Evolutionary conservation across 208 protist species (phyloP).

Genomic region (Sergeia podlipaevii): DNA sequence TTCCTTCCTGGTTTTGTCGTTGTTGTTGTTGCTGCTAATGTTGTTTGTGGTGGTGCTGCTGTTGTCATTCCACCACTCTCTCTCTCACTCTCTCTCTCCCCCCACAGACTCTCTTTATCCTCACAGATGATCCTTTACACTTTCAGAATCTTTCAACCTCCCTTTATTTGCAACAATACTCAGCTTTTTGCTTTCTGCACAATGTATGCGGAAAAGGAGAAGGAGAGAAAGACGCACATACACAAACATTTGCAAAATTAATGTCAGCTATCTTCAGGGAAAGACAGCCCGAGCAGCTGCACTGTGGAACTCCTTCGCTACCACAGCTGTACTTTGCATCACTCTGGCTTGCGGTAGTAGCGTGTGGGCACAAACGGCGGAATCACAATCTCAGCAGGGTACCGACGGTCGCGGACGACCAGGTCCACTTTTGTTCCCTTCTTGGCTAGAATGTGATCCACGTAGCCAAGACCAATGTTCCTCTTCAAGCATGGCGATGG

Average conservation of each 20-base stretch:
- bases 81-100: constrained; percentile 2
- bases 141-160: too few species aligned
- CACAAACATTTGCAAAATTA: too few species aligned
- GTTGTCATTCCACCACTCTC: neutral
- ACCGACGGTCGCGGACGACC: constrained; percentile 83
- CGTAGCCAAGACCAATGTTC: constrained; percentile 92
- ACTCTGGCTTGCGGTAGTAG: constrained; percentile 47
- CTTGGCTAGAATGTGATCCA: constrained; percentile 70
- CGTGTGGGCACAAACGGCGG: constrained; percentile 92
- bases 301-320: too few species aligned
- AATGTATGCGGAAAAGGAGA: too few species aligned
- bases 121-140: too few species aligned
- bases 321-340: too few species aligned
- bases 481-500: constrained; percentile 85
- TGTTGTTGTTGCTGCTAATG: neutral
- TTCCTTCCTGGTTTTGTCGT: neutral
- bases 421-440: constrained; percentile 78
- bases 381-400: constrained; percentile 69
- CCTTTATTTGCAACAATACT: too few species aligned
- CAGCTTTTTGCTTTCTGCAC: too few species aligned
- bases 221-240: too few species aligned
- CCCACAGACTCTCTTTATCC: neutral
- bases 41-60: neutral
- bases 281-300: too few species aligned
- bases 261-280: too few species aligned